Evolutionary conservation across 768 basidiomycete species (phyloP).

Genomic region (Sporobolomyces phaffii): DNA sequence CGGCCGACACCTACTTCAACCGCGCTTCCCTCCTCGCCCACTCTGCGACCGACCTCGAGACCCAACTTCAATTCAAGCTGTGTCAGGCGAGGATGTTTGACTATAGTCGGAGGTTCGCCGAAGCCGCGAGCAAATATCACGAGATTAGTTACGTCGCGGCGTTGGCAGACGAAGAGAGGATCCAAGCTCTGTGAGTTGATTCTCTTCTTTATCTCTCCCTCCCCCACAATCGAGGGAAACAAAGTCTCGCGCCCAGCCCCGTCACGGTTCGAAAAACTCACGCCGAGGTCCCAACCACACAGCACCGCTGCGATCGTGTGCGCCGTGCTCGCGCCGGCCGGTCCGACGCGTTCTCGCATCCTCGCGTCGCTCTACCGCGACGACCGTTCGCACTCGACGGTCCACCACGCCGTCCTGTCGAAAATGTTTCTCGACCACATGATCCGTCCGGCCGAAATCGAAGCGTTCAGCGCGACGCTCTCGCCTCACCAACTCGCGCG

Average conservation of each 20-base stretch:
- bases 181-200: constrained; percentile 71
- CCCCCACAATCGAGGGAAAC: too few species aligned
- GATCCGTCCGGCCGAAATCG: constrained; percentile 78
- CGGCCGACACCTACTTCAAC: constrained; percentile 97
- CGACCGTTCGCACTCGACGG: constrained; percentile 73
- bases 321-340: constrained; percentile 92
- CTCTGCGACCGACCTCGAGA: constrained; percentile 69
- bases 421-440: constrained; percentile 99
- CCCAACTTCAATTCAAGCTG: constrained; percentile 75
- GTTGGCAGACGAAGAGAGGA: constrained; percentile 88
- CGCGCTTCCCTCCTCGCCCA: constrained; percentile 86
- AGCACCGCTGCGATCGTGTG: constrained; percentile 90
- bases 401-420: constrained; percentile 79
- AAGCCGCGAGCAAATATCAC: constrained; percentile 89
- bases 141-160: constrained; percentile 59
- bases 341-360: constrained; percentile 87
- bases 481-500: constrained; percentile 92
- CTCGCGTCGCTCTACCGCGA: constrained; percentile 89
- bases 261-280: too few species aligned
- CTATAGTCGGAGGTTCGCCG: constrained; percentile 82
- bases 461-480: constrained; percentile 78
- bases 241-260: too few species aligned
- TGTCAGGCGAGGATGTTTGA: constrained; percentile 93
- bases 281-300: background rate
- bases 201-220: background rate